Evolutionary conservation across 2,329 filamentous ascomycete genomes (phyloP), one percentile per base, ranked within the genome.

Genomic region (Biscogniauxia mediterranea): DNA sequence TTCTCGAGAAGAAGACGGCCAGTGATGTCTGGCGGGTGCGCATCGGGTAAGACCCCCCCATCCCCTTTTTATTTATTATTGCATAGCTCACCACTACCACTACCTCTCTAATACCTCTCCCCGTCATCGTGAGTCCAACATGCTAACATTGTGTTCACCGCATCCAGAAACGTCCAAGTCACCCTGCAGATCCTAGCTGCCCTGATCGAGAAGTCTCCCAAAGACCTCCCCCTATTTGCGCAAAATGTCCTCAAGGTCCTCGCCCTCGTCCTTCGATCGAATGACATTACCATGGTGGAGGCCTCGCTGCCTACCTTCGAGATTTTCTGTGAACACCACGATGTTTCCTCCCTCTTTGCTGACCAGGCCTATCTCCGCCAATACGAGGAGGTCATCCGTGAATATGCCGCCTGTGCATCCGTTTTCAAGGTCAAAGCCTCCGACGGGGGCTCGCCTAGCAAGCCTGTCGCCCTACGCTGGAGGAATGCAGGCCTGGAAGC

Each of bases 1-100:
- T 97, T 74, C 83, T 99, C 66, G 93, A 98, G 80, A 96, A 94
- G 82, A 92, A 94, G 80, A 95, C 92, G 21, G 91, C 91, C 64
- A 89, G 88, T 72, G 95, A 99, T 80, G 92, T 97, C 67, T 96
- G 90, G 87, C 90, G 91, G 73, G 85, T 87, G 76, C 89, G 92
- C 72, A 91, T 95, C 73, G 93, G 93, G 90, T 96, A 80, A 61
- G 81, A 78, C 53, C 49, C 50, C 57, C 38, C 25, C 32, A 55
- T 25, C 50, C 19, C 21, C 49, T 58, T 57, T 23, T 26, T 62
- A 32, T 28, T 32, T 57, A 26, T 26, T 64, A 46, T 32, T 56
- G 67, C 23, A 46, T 59, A 17, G 15, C n/a, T n/a, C n/a, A n/a
- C n/a, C n/a, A n/a, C n/a, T n/a, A n/a, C n/a, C n/a, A n/a, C 23